Conservation (phyloP, 1,139 yeast genomes). For the Keqinozyma sinolaborantium region DNA sequence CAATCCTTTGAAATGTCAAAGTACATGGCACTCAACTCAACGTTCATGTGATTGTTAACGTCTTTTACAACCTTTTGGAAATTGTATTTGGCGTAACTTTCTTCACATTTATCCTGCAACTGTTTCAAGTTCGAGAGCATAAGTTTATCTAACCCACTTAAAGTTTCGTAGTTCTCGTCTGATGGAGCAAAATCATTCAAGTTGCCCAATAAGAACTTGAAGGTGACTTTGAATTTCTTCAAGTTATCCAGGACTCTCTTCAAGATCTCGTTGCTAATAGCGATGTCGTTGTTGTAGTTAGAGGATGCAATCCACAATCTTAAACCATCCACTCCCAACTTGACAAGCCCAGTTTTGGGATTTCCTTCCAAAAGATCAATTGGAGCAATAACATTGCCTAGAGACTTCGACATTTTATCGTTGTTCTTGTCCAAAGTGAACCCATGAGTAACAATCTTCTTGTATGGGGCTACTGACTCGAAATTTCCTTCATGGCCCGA, state of each 20-base stretch:
- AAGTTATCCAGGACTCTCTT: constrained; percentile 75
- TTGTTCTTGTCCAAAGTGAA: constrained; percentile 85
- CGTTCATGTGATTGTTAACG: constrained; percentile 69
- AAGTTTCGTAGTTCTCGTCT: constrained; percentile 27
- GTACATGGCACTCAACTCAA: constrained; percentile 75
- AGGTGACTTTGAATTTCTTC: constrained; percentile 79
- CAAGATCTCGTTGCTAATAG: constrained; percentile 69
- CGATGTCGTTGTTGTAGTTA: constrained; percentile 78
- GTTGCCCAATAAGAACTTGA: constrained; percentile 79
- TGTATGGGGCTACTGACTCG: constrained; percentile 65
- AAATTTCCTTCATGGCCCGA: constrained; percentile 32
- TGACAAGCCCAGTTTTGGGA: constrained; percentile 50
- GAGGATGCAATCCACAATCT: constrained; percentile 90
- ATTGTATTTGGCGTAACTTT: constrained; percentile 53
- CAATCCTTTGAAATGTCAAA: constrained; percentile 86
- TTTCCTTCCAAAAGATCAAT: constrained; percentile 64
- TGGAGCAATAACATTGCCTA: constrained; percentile 82
- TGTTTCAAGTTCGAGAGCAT: constrained; percentile 52
- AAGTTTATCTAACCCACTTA: constrained; percentile 61
- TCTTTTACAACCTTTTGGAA: constrained; percentile 66
- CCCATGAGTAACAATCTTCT: constrained; percentile 84
- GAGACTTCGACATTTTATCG: constrained; percentile 88
- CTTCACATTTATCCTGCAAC: constrained; percentile 41
- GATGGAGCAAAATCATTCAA: constrained; percentile 33
- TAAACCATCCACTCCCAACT: constrained; percentile 89